Base-by-base conservation (phyloP, 768 basidiomycete species). In the Russula sp. region DNA sequence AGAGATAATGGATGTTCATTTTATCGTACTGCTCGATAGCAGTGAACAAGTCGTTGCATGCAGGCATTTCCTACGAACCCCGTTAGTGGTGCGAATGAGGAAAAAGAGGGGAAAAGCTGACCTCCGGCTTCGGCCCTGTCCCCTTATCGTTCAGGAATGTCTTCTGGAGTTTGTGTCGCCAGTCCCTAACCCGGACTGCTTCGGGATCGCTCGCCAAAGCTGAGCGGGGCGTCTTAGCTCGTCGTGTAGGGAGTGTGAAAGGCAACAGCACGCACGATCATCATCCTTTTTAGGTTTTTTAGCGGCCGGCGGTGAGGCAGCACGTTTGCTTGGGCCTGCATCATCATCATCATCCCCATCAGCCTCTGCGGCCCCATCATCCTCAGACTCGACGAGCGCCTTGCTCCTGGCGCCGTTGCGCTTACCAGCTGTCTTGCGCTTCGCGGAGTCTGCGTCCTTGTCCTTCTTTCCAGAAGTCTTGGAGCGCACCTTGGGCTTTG, bases 121-220 rank as follows among this genome's bases (percentile, higher is more conserved):
- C 89, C 67, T 86, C 85, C 10, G 82, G 81, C 68, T 84, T 86
- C 5, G 90, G 87, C 8, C 78, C 66, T 6, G 76, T 75, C 74
- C 63, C 63, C 40, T 87, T 87, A 67, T 76, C 82, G 68, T 85
- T 84, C 57, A 95, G 72, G 77, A 94, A 89, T 0, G 84, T 89
- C 73, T 93, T 89, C 75, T 98, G 94, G 2, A 97, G 81, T 73
- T 85, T 89, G 73, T 96, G 93, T 68, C 95, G 80, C 94, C 94
- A 96, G 62, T 91, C 89, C 71, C 89, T 86, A 69, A 95, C 92
- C 73, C 87, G 86, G 59, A 77, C 70, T 27, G 85, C 88, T 64
- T 88, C 87, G 1, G 80, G 80, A 72, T 89, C 85, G 54, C 73
- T 76, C 47, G 77, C 74, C 58, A 85, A 66, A 56, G 78, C 77